Evolutionary conservation across 1,284 basidiomycete genomes (phyloP).

Genomic region (Coniferiporia sulphurascens): DNA sequence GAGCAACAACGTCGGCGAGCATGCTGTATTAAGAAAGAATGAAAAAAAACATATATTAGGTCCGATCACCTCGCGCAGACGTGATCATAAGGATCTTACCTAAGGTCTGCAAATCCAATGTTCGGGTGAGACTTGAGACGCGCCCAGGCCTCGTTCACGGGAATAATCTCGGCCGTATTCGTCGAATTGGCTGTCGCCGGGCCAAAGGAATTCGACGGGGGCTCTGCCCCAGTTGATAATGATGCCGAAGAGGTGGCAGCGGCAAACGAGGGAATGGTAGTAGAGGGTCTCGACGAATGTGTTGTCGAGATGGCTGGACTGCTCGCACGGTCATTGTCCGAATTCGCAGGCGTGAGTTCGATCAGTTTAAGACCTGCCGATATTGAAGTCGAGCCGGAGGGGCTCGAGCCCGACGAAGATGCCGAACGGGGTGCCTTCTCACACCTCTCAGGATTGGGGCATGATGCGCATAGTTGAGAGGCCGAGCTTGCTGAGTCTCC

Average conservation of each 20-base stretch:
- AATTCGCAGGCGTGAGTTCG: not conserved
- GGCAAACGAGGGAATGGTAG: conserved; percentile 1
- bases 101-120: conserved; percentile 74
- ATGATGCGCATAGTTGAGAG: conserved; percentile 46
- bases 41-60: not conserved
- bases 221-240: conserved; percentile 14
- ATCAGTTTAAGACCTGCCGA: not conserved
- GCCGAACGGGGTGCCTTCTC: conserved; percentile 21
- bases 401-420: conserved; percentile 21
- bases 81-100: conserved; percentile 33
- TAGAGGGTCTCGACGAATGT: conserved; percentile 27
- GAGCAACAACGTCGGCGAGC: conserved; percentile 84
- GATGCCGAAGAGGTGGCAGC: conserved; percentile 1
- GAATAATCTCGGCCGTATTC: conserved; percentile 49
- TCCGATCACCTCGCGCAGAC: not conserved
- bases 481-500: conserved; percentile 47
- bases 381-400: not conserved
- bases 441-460: conserved; percentile 36
- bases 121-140: conserved; percentile 87
- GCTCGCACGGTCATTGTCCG: conserved; percentile 12
- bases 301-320: conserved; percentile 23
- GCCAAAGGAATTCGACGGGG: not conserved
- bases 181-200: conserved; percentile 19
- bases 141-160: conserved; percentile 82
- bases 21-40: not conserved